phyloP scores from a whole-genome alignment of 1,284 basidiomycete genomes.

The Phlebopus sp. region DNA sequence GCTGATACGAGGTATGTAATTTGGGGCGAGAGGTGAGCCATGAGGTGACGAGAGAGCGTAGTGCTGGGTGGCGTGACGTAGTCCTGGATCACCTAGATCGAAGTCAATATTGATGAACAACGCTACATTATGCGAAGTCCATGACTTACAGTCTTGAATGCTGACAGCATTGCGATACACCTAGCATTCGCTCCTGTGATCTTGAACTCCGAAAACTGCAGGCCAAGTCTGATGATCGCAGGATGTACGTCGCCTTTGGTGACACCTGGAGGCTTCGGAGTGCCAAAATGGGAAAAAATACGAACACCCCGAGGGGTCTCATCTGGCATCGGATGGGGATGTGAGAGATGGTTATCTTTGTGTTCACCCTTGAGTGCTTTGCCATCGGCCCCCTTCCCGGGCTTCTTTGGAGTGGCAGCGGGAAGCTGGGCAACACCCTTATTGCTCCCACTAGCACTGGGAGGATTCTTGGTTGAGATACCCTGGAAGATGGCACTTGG shows the following conservation, averaged over 20 bases:
- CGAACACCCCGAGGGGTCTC: constrained; percentile 54
- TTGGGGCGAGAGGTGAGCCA: constrained; percentile 87
- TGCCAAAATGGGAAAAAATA: constrained; percentile 81
- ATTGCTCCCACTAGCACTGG: constrained; percentile 16
- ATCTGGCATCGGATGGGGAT: constrained; percentile 26
- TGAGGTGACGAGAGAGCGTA: constrained; percentile 82
- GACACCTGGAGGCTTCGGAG: constrained; percentile 59
- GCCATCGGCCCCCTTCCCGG: constrained; percentile 6
- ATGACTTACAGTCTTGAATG: constrained; percentile 74
- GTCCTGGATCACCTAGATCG: constrained; percentile 75
- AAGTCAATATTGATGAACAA: too few species aligned
- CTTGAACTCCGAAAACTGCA: constrained; percentile 83
- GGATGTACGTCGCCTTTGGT: constrained; percentile 84
- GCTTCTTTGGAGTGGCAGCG: constrained; percentile 19
- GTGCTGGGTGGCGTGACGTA: constrained; percentile 81
- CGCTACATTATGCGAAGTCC: background rate
- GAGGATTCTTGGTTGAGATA: constrained; percentile 13
- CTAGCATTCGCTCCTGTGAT: constrained; percentile 86
- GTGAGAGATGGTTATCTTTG: background rate
- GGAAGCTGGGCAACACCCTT: constrained; percentile 13
- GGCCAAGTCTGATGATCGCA: constrained; percentile 70
- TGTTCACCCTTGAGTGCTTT: too few species aligned
- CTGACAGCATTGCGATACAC: constrained; percentile 82
- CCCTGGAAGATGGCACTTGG: constrained; percentile 20
- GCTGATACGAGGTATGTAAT: constrained; percentile 87